These are phyloP conservation scores for Pichia sp. DNA, from an alignment of 1,139 yeast genomes.

Conservation along the genomic window DNA sequence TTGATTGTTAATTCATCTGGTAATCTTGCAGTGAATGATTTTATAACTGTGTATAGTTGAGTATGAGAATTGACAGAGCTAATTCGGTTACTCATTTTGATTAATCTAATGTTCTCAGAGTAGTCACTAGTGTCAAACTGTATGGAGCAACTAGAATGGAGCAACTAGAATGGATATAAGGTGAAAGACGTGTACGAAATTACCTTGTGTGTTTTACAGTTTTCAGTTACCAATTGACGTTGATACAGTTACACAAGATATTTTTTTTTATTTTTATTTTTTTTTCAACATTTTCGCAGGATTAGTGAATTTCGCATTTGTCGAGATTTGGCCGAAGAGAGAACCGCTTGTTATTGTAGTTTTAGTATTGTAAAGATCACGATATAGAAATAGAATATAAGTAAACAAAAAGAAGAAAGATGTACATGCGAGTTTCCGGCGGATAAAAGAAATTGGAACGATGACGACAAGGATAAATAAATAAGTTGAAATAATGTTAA, in stretches of 20 bases:
- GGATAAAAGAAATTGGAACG: too few relatives aligned
- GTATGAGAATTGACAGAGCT: constrained; percentile 7
- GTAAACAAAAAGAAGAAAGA: neutral
- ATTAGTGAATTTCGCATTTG: too few relatives aligned
- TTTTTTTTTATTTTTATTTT: too few relatives aligned
- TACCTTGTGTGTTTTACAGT: too few relatives aligned
- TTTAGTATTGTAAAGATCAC: neutral
- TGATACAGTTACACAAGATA: neutral
- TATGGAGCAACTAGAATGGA: neutral
- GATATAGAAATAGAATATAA: neutral
- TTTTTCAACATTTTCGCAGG: too few relatives aligned
- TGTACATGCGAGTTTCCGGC: too few relatives aligned
- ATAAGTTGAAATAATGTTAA: neutral
- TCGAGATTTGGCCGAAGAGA: too few relatives aligned
- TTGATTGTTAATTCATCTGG: constrained; percentile 81
- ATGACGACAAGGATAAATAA: neutral
- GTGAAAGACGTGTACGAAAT: too few relatives aligned
- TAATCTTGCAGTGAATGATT: constrained; percentile 77
- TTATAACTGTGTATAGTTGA: constrained; percentile 47
- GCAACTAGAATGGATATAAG: too few relatives aligned
- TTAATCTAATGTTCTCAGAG: neutral
- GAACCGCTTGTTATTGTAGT: too few relatives aligned
- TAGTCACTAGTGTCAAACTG: neutral
- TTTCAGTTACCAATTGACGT: too few relatives aligned
- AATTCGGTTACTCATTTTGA: neutral